These are phyloP conservation scores for Diaporthe ampelina DNA, from an alignment of 2,329 filamentous ascomycete genomes.

Conservation along the genomic window DNA sequence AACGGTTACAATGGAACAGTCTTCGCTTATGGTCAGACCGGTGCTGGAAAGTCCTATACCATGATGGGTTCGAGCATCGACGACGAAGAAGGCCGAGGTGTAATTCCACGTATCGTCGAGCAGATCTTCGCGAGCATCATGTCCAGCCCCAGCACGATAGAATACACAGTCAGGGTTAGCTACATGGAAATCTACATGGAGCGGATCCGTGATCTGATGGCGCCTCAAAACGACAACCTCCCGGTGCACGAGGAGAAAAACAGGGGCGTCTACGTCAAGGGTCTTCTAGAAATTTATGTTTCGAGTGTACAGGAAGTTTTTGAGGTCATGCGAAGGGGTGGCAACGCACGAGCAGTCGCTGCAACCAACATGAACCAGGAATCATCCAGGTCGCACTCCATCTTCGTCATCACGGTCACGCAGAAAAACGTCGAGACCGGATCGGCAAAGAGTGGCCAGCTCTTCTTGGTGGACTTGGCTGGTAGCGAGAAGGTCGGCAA, in stretches of 20 bases:
- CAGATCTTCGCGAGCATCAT: slow-evolving; percentile 98
- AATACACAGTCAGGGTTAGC: slow-evolving; percentile 98
- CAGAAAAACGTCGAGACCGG: slow-evolving; percentile 98
- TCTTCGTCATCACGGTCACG: slow-evolving; percentile 96
- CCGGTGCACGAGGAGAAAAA: slow-evolving; percentile 99
- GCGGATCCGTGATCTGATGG: slow-evolving; percentile 91
- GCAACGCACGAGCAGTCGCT: slow-evolving; percentile 88
- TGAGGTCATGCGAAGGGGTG: slow-evolving; percentile 95
- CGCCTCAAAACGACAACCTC: slow-evolving; percentile 94
- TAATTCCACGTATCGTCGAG: slow-evolving; percentile 96
- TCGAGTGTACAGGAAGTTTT: slow-evolving; percentile 96
- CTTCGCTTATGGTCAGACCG: slow-evolving; percentile 98
- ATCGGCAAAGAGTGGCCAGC: slow-evolving; percentile 94
- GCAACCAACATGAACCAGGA: slow-evolving; percentile 99
- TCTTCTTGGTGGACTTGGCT: slow-evolving; percentile 97
- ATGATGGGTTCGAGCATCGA: slow-evolving; percentile 99
- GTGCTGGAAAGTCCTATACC: slow-evolving; percentile 98
- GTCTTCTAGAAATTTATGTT: slow-evolving; percentile 93
- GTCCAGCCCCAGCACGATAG: slow-evolving; percentile 90
- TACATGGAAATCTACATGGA: slow-evolving; percentile 99
- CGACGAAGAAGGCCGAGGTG: slow-evolving; percentile 87
- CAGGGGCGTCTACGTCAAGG: slow-evolving; percentile 96
- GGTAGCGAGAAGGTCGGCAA: slow-evolving; percentile 99
- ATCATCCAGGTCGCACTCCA: slow-evolving; percentile 97
- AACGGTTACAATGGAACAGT: slow-evolving; percentile 99